A percentile compares a stretch with the other conserved stretches of the same genome.
Conservation (phyloP, 2,329 filamentous ascomycete species). For the Claviceps humidiphila region DNA sequence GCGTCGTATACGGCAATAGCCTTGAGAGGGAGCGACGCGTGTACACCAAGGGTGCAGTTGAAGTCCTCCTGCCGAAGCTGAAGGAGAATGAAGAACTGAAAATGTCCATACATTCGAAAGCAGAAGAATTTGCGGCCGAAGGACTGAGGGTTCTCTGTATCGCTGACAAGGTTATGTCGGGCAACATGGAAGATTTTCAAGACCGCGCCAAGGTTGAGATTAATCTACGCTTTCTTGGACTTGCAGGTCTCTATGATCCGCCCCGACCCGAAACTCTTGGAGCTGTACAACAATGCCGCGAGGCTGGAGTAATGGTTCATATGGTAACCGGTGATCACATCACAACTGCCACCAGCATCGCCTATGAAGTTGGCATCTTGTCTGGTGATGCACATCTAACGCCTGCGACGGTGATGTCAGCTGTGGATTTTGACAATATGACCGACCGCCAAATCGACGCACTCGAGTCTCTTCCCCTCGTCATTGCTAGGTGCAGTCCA, state of each 20-base stretch:
- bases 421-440: conserved; percentile 48
- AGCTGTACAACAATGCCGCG: conserved; percentile 44
- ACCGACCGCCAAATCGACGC: conserved; percentile 49
- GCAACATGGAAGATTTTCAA: conserved; percentile 22
- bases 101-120: conserved; percentile 31
- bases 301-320: conserved; percentile 51
- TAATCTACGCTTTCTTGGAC: conserved; percentile 50
- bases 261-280: conserved; percentile 53
- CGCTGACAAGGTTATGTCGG: conserved; percentile 35
- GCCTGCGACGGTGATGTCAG: conserved; percentile 43
- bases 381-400: conserved; percentile 20
- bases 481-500: conserved; percentile 57
- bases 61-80: conserved; percentile 41
- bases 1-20: conserved; percentile 44
- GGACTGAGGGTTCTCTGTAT: conserved; percentile 59
- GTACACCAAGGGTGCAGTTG: conserved; percentile 46
- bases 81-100: conserved; percentile 33
- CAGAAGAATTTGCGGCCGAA: conserved; percentile 44
- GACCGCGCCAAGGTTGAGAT: conserved; percentile 42
- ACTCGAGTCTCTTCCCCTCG: conserved; percentile 47
- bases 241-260: conserved; percentile 61
- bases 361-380: conserved; percentile 51
- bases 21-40: conserved; percentile 25
- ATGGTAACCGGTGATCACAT: conserved; percentile 61
- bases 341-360: conserved; percentile 53